Evolutionary conservation across 1,139 yeast genomes (phyloP).

Genomic region (Taphrina confusa): DNA sequence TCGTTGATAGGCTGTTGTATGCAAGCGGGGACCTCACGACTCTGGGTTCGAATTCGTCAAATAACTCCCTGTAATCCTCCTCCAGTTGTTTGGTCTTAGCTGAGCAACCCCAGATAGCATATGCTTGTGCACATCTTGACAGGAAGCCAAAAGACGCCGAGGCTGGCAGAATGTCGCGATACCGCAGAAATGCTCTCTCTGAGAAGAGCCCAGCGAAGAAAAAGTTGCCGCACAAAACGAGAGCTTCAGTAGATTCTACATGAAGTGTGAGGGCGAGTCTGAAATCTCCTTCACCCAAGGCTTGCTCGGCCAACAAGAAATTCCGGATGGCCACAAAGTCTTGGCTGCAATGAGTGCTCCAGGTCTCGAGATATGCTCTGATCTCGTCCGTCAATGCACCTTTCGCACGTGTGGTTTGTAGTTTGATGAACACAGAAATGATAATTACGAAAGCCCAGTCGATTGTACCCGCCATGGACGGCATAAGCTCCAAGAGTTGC

Average conservation of each 20-base stretch:
- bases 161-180: neutral
- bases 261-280: neutral
- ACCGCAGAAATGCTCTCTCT: neutral
- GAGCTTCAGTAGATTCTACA: neutral
- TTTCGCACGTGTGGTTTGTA: neutral
- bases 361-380: neutral
- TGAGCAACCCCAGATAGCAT: neutral
- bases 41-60: neutral
- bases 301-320: constrained; percentile 4
- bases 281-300: neutral
- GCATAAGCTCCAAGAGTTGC: neutral
- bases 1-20: neutral
- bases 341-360: constrained; percentile 3
- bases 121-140: neutral
- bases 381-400: neutral
- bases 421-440: neutral
- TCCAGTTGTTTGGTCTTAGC: neutral
- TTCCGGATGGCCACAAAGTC: neutral
- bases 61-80: neutral
- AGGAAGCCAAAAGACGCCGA: constrained; percentile 2
- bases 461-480: neutral
- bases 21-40: neutral
- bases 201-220: neutral
- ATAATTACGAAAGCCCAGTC: constrained; percentile 11
- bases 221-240: neutral